Evolutionary conservation across 257 asterid species (phyloP), one percentile per base, ranked within the genome.

Genomic region (Asclepias syriaca): DNA sequence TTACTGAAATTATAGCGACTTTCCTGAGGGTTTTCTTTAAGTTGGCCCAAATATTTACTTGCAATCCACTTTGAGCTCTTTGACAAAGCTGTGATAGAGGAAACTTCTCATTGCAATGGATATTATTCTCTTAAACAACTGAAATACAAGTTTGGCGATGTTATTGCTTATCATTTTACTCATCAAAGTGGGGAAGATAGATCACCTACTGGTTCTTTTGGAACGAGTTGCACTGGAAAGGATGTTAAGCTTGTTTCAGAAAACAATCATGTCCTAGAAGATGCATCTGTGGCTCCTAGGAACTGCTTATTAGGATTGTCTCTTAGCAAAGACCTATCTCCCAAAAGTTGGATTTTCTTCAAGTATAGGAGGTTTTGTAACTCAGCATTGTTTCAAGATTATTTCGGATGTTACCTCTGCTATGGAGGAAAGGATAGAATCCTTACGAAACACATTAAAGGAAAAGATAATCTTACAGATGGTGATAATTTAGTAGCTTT

Each of bases 41-140:
- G 81, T 70, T 85, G 81, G 81, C 95, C 97, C 40, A 89, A 78
- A 82, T 56, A 80, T 73, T 84, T 92, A 58, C 79, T 93, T 79
- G 75, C 82, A 77, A 84, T 86, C 74, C 85, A 94, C 81, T 93
- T 90, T 85, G 92, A 91, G 76, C 89, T 93, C 78, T 80, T 89
- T 65, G 83, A 81, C 70, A 81, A 90, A 64, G 56, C 82, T 40
- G 85, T 66, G 50, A n/a, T 65, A 57, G 96, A 84, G 79, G 82
- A 85, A 51, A 65, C 77, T 63, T 87, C 77, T 65, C 68, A 72
- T 29, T 65, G 50, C 74, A 82, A 83, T 75, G 98, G 98, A 73
- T 75, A 74, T 66, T 84, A 89, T 81, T 85, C 90, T 84, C 88
- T 93, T 77, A 81, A 63, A 43, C 96, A 86, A 84, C 75, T 93